Percentiles rank a stretch among this genome's conserved stretches.
Conservation (phyloP, 192 early-diverging fungal species). For the Backusella tarrabulga region DNA sequence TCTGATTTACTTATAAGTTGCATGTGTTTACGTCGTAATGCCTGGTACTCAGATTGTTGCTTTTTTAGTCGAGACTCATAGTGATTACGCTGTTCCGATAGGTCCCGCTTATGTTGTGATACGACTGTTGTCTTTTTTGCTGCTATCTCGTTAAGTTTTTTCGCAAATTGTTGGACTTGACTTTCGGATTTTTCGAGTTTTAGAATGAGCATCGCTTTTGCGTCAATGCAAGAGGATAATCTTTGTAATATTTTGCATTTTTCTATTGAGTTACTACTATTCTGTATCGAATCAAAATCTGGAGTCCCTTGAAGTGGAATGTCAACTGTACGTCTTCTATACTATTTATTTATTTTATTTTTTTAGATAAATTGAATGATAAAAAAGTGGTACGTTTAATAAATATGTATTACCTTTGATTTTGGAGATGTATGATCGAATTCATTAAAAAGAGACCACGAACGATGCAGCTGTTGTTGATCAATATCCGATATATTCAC, state of each 20-base stretch:
- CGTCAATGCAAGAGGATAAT: background rate
- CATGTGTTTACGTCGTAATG: slow-evolving; percentile 14
- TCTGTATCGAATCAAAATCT: background rate
- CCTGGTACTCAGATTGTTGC: slow-evolving; percentile 17
- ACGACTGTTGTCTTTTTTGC: background rate
- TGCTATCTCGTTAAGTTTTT: slow-evolving; percentile 1
- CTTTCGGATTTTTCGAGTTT: slow-evolving; percentile 14
- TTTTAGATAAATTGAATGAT: background rate
- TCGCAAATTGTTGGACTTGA: background rate
- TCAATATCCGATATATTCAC: background rate
- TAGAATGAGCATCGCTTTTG: background rate
- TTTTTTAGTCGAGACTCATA: slow-evolving; percentile 18
- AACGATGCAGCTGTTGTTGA: background rate
- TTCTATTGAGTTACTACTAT: background rate
- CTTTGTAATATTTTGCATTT: background rate
- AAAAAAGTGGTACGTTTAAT: background rate
- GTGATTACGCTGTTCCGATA: slow-evolving; percentile 3
- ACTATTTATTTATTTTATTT: background rate
- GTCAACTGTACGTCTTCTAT: slow-evolving; percentile 12
- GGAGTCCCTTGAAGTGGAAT: background rate
- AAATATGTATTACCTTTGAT: background rate
- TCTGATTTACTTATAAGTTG: slow-evolving; percentile 17
- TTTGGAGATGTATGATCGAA: background rate
- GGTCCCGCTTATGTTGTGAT: slow-evolving; percentile 13
- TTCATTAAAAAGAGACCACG: background rate